phyloP scores from a whole-genome alignment of 441 rosid species.

The Erodium moschatum region DNA sequence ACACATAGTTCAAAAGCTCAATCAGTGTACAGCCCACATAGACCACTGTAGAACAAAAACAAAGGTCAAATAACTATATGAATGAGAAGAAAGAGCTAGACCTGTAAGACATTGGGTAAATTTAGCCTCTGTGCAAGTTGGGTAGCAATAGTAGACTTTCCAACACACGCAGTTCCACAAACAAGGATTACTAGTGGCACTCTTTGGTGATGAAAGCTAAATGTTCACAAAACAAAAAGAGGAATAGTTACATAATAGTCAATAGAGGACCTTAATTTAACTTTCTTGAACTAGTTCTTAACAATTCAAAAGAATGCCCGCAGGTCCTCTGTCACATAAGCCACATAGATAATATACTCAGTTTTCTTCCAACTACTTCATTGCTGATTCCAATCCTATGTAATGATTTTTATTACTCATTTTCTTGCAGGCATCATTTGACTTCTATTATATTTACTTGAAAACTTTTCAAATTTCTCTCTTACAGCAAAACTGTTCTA shows the following conservation, averaged over 20 bases:
- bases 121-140: slow-evolving; percentile 97
- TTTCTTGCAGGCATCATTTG: background rate
- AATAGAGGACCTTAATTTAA: slow-evolving; percentile 5
- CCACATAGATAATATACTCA: background rate
- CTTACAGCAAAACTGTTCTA: background rate
- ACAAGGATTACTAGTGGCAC: slow-evolving; percentile 96
- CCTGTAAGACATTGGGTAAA: slow-evolving; percentile 95
- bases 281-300: slow-evolving; percentile 4
- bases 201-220: slow-evolving; percentile 94
- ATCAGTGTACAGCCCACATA: slow-evolving; percentile 16
- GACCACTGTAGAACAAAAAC: background rate
- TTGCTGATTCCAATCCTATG: background rate
- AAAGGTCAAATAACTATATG: slow-evolving; percentile 5
- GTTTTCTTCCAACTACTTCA: background rate
- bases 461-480: slow-evolving; percentile 1
- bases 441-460: background rate
- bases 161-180: slow-evolving; percentile 96
- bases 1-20: slow-evolving; percentile 14
- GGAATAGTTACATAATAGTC: slow-evolving; percentile 13
- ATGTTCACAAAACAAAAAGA: slow-evolving; percentile 14
- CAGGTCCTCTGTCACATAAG: background rate
- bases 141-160: slow-evolving; percentile 94
- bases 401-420: background rate
- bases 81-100: slow-evolving; percentile 21
- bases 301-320: background rate